Conservation (phyloP, 176 grass and related monocot species). For the Dendrocalamus sinicus region DNA sequence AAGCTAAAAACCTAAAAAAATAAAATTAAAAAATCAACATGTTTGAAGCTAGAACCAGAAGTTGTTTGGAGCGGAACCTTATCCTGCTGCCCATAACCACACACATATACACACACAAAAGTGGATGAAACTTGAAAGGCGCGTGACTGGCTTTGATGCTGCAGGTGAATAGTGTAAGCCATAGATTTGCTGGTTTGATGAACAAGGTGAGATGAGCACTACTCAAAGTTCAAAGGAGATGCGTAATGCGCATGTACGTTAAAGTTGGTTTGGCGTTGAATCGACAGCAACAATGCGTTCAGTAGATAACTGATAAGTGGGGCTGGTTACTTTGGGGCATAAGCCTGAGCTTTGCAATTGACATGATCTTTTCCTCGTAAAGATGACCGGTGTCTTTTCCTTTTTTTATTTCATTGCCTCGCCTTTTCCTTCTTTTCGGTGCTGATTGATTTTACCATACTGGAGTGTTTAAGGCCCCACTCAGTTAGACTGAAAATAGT, state of each 20-base stretch:
- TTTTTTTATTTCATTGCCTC: not conserved
- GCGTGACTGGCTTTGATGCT: not conserved
- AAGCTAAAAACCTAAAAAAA: too few species aligned
- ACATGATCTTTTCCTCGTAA: conserved; percentile 25
- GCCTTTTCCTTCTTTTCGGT: conserved; percentile 1
- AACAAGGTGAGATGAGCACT: not conserved
- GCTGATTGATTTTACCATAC: conserved; percentile 23
- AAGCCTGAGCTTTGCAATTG: conserved; percentile 20
- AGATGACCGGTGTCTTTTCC: conserved; percentile 31
- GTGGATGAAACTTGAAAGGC: not conserved
- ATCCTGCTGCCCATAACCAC: not conserved
- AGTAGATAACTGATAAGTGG: not conserved
- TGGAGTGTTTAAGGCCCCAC: not conserved
- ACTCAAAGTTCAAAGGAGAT: not conserved
- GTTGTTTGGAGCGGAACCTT: too few species aligned
- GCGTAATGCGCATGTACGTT: not conserved
- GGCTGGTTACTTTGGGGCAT: conserved; percentile 5
- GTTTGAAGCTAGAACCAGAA: too few species aligned
- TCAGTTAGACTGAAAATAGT: too few species aligned
- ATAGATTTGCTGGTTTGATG: conserved; percentile 6
- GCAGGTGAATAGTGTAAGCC: not conserved
- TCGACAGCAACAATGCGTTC: not conserved
- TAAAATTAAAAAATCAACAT: too few species aligned
- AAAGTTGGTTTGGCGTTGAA: conserved; percentile 1
- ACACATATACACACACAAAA: not conserved